Percentiles rank a stretch among this genome's conserved stretches.
phyloP scores from a whole-genome alignment of 768 basidiomycete genomes.

The Lentinula sp. region DNA sequence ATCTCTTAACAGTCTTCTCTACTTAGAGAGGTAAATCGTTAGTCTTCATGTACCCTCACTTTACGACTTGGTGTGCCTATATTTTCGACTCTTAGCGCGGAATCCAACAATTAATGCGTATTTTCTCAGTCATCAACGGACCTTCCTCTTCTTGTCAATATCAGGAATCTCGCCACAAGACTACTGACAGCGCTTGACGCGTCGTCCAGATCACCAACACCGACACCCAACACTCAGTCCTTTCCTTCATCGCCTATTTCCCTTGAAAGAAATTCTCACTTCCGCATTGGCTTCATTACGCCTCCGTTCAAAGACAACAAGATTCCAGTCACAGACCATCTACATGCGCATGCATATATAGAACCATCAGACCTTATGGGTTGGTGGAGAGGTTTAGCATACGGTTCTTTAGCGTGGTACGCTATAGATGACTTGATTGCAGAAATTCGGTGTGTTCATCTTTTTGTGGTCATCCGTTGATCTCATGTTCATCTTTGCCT shows the following conservation, averaged over 20 bases:
- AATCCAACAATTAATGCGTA: conserved; percentile 5
- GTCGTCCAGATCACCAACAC: conserved; percentile 25
- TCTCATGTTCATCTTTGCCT: conserved; percentile 6
- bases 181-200: conserved; percentile 45
- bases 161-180: conserved; percentile 52
- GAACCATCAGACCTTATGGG: conserved; percentile 58
- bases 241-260: conserved; percentile 22
- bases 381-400: conserved; percentile 69
- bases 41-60: conserved; percentile 77
- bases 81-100: background rate
- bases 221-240: conserved; percentile 9
- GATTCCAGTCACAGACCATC: conserved; percentile 74
- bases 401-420: conserved; percentile 69
- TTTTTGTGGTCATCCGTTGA: conserved; percentile 4
- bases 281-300: conserved; percentile 73
- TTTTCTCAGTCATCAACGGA: conserved; percentile 60
- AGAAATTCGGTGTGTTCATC: conserved; percentile 59
- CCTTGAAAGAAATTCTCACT: conserved; percentile 28
- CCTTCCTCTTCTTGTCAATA: conserved; percentile 60
- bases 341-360: conserved; percentile 73
- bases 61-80: conserved; percentile 50
- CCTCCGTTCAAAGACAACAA: conserved; percentile 73
- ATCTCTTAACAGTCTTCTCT: conserved; percentile 10
- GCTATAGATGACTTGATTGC: conserved; percentile 73
- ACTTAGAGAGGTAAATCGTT: background rate